Evolutionary conservation across 2,329 filamentous ascomycete species (phyloP), one percentile per base, ranked within the genome.

Genomic region (Pestalotiopsis sp.): DNA sequence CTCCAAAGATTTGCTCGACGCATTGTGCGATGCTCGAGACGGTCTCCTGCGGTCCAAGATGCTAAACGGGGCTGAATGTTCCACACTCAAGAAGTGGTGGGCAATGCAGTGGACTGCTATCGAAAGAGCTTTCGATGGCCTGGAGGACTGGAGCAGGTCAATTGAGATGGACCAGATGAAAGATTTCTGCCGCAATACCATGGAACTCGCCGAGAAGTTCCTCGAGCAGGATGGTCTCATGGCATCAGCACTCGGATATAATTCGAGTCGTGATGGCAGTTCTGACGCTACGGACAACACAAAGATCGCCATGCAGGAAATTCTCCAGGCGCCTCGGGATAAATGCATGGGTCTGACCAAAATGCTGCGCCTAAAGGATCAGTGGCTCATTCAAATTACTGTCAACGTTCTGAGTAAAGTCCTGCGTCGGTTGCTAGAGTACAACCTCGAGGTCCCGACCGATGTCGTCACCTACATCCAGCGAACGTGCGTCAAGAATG

Each of bases 181-280:
- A 74, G 91, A 97, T 67, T 98, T 98, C 75, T 98, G 94, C 76
- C 91, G 96, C 71, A 94, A 97, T 76, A 92, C 93, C 14, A 99
- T 99, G 88, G 94, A 98, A 74, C 92, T 97, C 75, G 94, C 95
- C 0, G 93, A 97, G 75, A 86, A 88, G 44, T 85, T 97, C 1
- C 92, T 98, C 75, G 90, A 93, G 55, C 91, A 97, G 73, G 96
- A 97, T 77, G 91, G 90, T 64, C 87, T 98, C 68, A 90, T 99
- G 70, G 89, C 93, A 2, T 92, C 91, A 59, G 92, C 92, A 13
- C 78, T 94, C 48, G 78, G 76, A 64, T 71, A 73, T 1, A 68
- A 73, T 63, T 72, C 76, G 35, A 74, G 75, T 30, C 77, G 75
- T 24, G 75, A 75, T 59, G 69, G 75, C 66, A 62, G 70, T 64